Evolutionary conservation across 2,329 filamentous ascomycete species (phyloP), one percentile per base, ranked within the genome.

Genomic region (Onygenales sp.): DNA sequence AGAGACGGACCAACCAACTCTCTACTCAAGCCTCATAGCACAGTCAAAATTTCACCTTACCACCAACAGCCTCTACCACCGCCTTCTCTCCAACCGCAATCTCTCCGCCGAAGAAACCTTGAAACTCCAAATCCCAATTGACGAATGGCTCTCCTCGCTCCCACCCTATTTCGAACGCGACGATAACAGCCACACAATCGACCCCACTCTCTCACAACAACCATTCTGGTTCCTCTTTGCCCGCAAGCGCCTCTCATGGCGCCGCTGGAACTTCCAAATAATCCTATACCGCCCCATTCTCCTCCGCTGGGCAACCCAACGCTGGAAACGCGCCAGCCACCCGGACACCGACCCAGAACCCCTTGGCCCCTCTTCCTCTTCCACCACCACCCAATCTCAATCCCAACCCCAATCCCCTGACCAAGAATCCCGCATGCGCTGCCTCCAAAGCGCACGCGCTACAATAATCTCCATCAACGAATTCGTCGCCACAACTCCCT

Each of bases 21-120:
- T 72, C n/a, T 74, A 75, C 59, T 69, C 70, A 0, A 67, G 70
- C 43, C 59, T 75, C 45, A 70, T 69, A 45, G 68, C 68, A 2
- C 72, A 75, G 58, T 63, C 71, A 7, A 63, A 62, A 33, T 72
- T 74, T 50, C 72, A 75, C 55, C 61, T 72, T 6, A 63, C 69
- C 31, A 73, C 72, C n/a, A 74, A 73, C 39, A 65, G 64, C 52
- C 67, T 74, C 40, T 74, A 74, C 53, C 70, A 73, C 52, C 70
- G 70, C 13, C 63, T 75, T 33, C 72, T 75, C 14, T 73, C 72
- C 3, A 70, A 61, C 40, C 71, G 71, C 10, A 66, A 63, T 39
- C 66, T 71, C 14, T 68, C 71, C 1, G 63, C 71, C 9, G 67
- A 71, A 56, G 71, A 75, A 54, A 68, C 72, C 0, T 53, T 72